Percentiles rank a stretch among this genome's conserved stretches.
These are phyloP conservation scores for Globisporangium rhizosaccharum DNA, from an alignment of 352 stramenopile genomes.

Conservation along the genomic window DNA sequence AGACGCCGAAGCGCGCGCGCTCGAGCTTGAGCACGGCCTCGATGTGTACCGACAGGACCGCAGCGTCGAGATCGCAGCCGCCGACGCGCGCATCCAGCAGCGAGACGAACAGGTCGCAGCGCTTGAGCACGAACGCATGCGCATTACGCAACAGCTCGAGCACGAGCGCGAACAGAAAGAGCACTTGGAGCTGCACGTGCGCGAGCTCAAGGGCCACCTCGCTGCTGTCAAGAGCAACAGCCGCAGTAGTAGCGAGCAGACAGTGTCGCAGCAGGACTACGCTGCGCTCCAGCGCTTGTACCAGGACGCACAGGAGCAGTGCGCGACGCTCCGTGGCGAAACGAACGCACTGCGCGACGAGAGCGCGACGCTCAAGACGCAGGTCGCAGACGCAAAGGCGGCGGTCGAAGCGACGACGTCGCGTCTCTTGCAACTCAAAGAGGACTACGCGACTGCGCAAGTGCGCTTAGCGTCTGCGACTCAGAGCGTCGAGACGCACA, in stretches of 20 bases:
- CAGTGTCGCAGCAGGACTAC: conserved; percentile 16
- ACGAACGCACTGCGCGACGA: conserved; percentile 50
- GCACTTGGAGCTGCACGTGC: conserved; percentile 10
- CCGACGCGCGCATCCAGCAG: not conserved
- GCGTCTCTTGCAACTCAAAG: conserved; percentile 57
- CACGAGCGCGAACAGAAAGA: not conserved
- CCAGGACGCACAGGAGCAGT: conserved; percentile 29
- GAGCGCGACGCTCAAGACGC: conserved; percentile 25
- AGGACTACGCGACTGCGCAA: conserved; percentile 46
- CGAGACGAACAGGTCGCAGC: not conserved
- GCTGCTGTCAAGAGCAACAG: conserved; percentile 17
- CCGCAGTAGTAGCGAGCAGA: not conserved
- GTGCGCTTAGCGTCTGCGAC: conserved; percentile 35
- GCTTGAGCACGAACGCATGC: too few species aligned
- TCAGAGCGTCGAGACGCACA: conserved; percentile 27
- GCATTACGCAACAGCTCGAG: too few species aligned
- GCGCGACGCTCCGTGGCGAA: conserved; percentile 42
- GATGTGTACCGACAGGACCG: not conserved
- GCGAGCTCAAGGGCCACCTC: conserved; percentile 32
- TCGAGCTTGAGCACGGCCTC: conserved; percentile 9
- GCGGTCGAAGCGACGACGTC: conserved; percentile 30
- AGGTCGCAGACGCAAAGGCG: conserved; percentile 33
- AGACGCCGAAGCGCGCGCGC: conserved; percentile 1
- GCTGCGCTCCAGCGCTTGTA: conserved; percentile 19
- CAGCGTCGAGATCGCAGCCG: not conserved